Base-by-base conservation (phyloP, 139 green algal species). In the Desmodesmus armatus region DNA sequence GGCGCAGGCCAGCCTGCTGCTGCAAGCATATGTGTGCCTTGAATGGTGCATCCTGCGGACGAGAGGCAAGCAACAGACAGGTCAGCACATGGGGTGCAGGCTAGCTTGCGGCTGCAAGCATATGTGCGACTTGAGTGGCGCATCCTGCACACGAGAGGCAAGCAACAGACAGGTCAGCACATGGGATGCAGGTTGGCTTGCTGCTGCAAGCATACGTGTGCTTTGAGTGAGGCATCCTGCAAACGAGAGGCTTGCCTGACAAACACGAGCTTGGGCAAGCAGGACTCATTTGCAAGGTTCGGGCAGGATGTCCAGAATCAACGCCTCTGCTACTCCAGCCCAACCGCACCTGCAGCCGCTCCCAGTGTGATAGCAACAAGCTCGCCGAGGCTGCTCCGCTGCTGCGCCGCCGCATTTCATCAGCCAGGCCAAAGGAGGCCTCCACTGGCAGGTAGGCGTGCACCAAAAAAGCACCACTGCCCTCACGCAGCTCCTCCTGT, bases 331-430 rank as follows among this genome's bases (percentile, higher is more conserved):
- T 43, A 31, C 44, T 13, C 41, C 3, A 13, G 5, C 17, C 21
- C 73, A 37, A 51, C 44, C 74, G 23, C 83, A 95, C 93, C 88
- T 94, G 88, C 39, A 99, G 85, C 9, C 94, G 87, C 83, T 98
- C 96, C 97, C 97, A 99, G 91, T 99, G 97, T 60, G 89, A 96
- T 6, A 99, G 90, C 90, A 98, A 88, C 35, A 99, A 90, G 23
- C 93, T 94, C 5, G 96, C 94, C 13, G 90, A 92, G 5, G 97
- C 96, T 0, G 92, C 96, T 29, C 97, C 97, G 51, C 90, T 96
- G 33, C 91, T 96, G 31, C 90, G 90, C 47, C 91, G 80, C 33
- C 97, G 86, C 92, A 99, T 92, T 88, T 99, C 97, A 44, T 98
- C 95, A n/a, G 93, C 97, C 73, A 99, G 94, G 5, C 97, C 97